Evolutionary conservation across 495 filamentous ascomycete species (phyloP).

Genomic region (Xylaria intraflava): DNA sequence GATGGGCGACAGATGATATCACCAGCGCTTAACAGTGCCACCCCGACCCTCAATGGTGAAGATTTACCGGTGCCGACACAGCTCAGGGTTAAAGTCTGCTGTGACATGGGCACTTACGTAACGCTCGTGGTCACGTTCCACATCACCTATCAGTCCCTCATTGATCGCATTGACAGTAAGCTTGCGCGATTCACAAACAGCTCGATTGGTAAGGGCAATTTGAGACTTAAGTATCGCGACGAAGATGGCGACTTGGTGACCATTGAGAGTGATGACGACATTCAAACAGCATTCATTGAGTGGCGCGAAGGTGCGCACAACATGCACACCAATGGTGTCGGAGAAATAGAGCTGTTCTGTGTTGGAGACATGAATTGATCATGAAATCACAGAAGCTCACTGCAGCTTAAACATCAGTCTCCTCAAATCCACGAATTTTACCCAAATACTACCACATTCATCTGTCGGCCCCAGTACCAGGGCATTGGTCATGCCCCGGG

Average conservation of each 20-base stretch:
- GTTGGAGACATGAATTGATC: slow-evolving; percentile 27
- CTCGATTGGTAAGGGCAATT: slow-evolving; percentile 67
- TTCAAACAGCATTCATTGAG: slow-evolving; percentile 86
- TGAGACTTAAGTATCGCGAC: slow-evolving; percentile 83
- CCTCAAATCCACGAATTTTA: slow-evolving; percentile 3
- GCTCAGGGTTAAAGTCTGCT: slow-evolving; percentile 90
- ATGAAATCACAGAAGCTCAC: neutral
- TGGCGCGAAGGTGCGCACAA: slow-evolving; percentile 72
- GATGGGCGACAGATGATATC: slow-evolving; percentile 27
- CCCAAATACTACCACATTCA: slow-evolving; percentile 5
- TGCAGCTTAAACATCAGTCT: neutral
- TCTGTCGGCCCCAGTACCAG: slow-evolving; percentile 3
- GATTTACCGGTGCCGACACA: slow-evolving; percentile 66
- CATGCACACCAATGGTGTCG: slow-evolving; percentile 58
- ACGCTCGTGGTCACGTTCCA: slow-evolving; percentile 89
- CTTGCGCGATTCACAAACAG: slow-evolving; percentile 73
- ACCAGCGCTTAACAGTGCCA: slow-evolving; percentile 28
- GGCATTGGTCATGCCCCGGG: slow-evolving; percentile 1
- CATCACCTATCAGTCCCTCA: slow-evolving; percentile 84
- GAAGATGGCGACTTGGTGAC: slow-evolving; percentile 89
- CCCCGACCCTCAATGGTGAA: slow-evolving; percentile 35
- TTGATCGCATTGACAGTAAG: slow-evolving; percentile 96
- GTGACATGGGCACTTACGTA: slow-evolving; percentile 70
- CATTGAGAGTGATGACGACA: slow-evolving; percentile 91
- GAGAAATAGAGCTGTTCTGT: slow-evolving; percentile 78